Base-by-base conservation (phyloP, 148 eudicot genomes). In the Spergularia marina region DNA sequence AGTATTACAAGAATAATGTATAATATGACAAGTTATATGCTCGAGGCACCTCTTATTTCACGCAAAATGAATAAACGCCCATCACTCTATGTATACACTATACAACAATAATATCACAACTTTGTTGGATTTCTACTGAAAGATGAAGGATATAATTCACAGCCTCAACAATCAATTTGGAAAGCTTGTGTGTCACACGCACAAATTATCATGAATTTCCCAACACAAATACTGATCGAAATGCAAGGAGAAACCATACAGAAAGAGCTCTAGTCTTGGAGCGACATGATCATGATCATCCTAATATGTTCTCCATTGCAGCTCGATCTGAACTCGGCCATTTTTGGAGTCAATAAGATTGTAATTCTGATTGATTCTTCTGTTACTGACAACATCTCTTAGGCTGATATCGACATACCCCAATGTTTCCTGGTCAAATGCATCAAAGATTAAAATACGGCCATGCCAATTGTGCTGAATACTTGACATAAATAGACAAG, bases 301-400 rank as follows among this genome's bases (percentile, higher is more conserved):
- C 61, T 75, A 80, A 51, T 89, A 81, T 53, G 91, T 86, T 73
- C 90, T 87, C 93, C 93, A 89, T 59, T 86, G 88, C 76, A 90
- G 36, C 82, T 90, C 94, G 12, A 90, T 81, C 77, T 90, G 94
- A 82, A 90, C 74, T 68, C 86, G 83, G 30, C 93, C 93, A 58
- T 89, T 89, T 77, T 87, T 89, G 2, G 93, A 89, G 75, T 89
- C 93, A 34, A 89, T 89, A 15, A 89, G 90, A 78, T 89, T 81
- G 80, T 87, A 85, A 47, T 70, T 89, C 75, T 87, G 87, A 44
- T 90, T 90, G 81, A 88, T 88, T 76, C 94, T 87, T 84, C 82
- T 90, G 80, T 90, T 90, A 58, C 39, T 64, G 39, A 90, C 86
- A 1, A 86, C 91, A 71, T 90, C 94, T 14, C 83, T 73, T 8